These are phyloP conservation scores for Trametes sanguinea DNA, from an alignment of 768 basidiomycete genomes.

Conservation along the genomic window DNA sequence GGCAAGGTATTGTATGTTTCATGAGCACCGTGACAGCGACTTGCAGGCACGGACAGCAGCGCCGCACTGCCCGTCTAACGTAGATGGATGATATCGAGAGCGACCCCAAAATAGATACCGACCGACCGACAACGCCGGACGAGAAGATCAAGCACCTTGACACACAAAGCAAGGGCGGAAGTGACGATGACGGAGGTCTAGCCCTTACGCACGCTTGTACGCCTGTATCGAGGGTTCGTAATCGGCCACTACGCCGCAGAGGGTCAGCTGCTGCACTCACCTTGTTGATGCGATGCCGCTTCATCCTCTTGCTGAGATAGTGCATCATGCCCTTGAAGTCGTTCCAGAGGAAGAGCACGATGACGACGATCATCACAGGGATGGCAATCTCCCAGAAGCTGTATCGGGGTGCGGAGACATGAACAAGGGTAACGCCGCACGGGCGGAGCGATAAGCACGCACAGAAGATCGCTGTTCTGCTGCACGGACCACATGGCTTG, in stretches of 20 bases:
- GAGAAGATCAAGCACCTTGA: not conserved
- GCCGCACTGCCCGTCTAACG: too few relatives aligned
- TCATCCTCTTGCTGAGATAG: slow-evolving; percentile 47
- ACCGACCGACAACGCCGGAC: slow-evolving; percentile 5
- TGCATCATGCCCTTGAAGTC: slow-evolving; percentile 51
- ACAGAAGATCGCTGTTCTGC: slow-evolving; percentile 50
- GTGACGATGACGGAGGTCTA: not conserved
- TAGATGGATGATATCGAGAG: not conserved
- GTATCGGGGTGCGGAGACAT: not conserved
- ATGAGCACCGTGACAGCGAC: too few relatives aligned
- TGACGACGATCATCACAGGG: slow-evolving; percentile 55
- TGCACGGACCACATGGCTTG: slow-evolving; percentile 50
- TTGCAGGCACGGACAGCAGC: too few relatives aligned
- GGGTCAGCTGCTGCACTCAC: slow-evolving; percentile 26
- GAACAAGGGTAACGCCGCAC: not conserved
- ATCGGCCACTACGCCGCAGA: not conserved
- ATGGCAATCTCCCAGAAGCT: slow-evolving; percentile 72
- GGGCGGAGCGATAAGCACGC: slow-evolving; percentile 21
- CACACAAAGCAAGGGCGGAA: not conserved
- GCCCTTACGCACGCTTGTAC: slow-evolving; percentile 17
- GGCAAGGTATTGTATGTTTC: too few relatives aligned
- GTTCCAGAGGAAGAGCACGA: slow-evolving; percentile 52
- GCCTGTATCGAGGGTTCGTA: slow-evolving; percentile 6
- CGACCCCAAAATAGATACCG: not conserved
- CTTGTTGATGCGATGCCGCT: slow-evolving; percentile 34